Conservation (phyloP, 495 filamentous ascomycete genomes). For the Penicillium subrubescens region DNA sequence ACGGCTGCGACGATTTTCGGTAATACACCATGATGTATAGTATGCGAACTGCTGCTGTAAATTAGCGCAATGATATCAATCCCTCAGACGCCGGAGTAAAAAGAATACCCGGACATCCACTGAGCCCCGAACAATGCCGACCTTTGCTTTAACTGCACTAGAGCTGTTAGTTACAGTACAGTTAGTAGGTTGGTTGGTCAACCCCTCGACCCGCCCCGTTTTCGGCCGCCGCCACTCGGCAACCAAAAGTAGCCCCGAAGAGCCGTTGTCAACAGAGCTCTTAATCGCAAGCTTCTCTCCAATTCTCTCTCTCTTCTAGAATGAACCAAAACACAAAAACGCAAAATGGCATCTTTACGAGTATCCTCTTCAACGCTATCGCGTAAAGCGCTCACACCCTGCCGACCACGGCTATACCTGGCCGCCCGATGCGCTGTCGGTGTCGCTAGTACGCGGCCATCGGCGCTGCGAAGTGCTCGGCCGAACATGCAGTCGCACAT, state of each 20-base stretch:
- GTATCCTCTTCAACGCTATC: constrained; percentile 31
- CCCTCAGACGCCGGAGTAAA: not conserved
- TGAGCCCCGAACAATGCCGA: not conserved
- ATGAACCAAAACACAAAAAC: not conserved
- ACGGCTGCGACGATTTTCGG: not conserved
- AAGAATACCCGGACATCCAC: not conserved
- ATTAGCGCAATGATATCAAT: not conserved
- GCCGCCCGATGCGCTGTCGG: constrained; percentile 21
- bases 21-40: not conserved
- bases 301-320: constrained; percentile 2
- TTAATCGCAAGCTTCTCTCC: constrained; percentile 8
- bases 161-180: not conserved
- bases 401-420: constrained; percentile 30
- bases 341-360: constrained; percentile 34
- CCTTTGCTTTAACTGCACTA: not conserved
- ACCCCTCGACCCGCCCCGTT: not conserved
- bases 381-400: constrained; percentile 28
- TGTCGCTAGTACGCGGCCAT: constrained; percentile 4
- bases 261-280: constrained; percentile 11
- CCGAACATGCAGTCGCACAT: not conserved
- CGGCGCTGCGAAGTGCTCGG: not conserved
- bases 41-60: not conserved
- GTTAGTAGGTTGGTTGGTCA: not conserved
- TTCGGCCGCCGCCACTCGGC: constrained; percentile 32
- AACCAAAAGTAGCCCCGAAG: constrained; percentile 46